Evolutionary conservation across 768 basidiomycete species (phyloP), one percentile per base, ranked within the genome.

Genomic region (Mycena alexandri): DNA sequence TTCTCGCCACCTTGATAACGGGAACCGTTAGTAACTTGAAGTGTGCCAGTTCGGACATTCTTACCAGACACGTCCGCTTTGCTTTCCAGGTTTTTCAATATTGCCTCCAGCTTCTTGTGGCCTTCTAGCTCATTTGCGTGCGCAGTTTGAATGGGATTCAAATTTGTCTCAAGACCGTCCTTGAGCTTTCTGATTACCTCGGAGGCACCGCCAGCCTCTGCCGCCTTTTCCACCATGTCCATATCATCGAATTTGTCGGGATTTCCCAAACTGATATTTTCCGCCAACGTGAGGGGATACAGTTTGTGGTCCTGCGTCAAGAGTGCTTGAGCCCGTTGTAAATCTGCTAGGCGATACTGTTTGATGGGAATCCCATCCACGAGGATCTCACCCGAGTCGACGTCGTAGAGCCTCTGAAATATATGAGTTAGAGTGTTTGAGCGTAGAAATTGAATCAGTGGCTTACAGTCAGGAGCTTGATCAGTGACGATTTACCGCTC

Each of bases 201-300:
- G 2, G 25, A 13, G 8, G 69, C 69, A 1, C 66, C 65, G 25
- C 65, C 65, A 33, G 43, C 21, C 22, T 43, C 55, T 16, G 69
- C 65, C 22, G 69, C 69, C 17, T 44, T 21, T 17, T n/a, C 6
- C 12, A 67, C 51, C 25, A 47, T 55, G 4, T 48, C 25, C 50
- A 44, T 19, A 11, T 68, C 52, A 16, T 59, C 38, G 5, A n/a
- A 12, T 13, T 16, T 13, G 3, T 67, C 73, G 1, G 74, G 62
- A 44, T 72, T 59, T 8, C 81, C 82, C 10, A 84, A 65, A n/a
- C 72, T 76, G 16, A 84, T 77, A 54, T 83, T 84, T 46, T 84
- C 83, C 42, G 69, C 68, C 5, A 83, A 42, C 1, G 79, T 74
- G 5, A 84, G 65, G 13, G 78, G 77, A 58, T 77, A 79, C 0